phyloP scores from a whole-genome alignment of 2,329 filamentous ascomycete species.

The Fusarium sacchari region DNA sequence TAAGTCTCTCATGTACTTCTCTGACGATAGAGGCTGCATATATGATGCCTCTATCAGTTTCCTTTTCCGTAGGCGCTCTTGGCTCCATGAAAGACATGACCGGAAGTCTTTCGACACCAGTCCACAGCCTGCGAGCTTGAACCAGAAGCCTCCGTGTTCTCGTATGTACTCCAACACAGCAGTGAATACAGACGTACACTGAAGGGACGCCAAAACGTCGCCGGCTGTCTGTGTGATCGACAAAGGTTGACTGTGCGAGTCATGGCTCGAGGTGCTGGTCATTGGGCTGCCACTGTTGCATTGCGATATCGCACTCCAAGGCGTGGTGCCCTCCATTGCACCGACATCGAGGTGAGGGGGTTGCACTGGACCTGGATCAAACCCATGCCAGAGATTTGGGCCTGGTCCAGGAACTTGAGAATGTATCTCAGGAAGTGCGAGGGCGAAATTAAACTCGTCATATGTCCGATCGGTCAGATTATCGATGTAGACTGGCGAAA shows the following conservation, averaged over 20 bases:
- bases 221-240: accelerated
- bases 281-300: not conserved
- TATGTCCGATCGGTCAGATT: not conserved
- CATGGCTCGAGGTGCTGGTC: not conserved
- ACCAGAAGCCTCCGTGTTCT: not conserved
- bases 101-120: not conserved
- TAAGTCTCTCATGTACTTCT: not conserved
- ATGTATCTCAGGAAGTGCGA: accelerated
- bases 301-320: not conserved
- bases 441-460: accelerated
- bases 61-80: not conserved
- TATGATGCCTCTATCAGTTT: not conserved
- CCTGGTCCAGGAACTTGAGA: accelerated
- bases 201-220: accelerated
- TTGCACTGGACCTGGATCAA: not conserved
- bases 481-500: not conserved
- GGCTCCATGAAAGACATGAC: not conserved
- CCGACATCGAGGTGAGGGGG: not conserved
- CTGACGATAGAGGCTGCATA: accelerated
- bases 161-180: not conserved
- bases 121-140: not conserved
- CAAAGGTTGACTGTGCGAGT: accelerated
- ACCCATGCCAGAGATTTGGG: accelerated
- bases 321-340: accelerated
- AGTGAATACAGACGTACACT: not conserved